These are phyloP conservation scores for Dissophora ornata DNA, from an alignment of 192 early-diverging fungal genomes.

Conservation along the genomic window DNA sequence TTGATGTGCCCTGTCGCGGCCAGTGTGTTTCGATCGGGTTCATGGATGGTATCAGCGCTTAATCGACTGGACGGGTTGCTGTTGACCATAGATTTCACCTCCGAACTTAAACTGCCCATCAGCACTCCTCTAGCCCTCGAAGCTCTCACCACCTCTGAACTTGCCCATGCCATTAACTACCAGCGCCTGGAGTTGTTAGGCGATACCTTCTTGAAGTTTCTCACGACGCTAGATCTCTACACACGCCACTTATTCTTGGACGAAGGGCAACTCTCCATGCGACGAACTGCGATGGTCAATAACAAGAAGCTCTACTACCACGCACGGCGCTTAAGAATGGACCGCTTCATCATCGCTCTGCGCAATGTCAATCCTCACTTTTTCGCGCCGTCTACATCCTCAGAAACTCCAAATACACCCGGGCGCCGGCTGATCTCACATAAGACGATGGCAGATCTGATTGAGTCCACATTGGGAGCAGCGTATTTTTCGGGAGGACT, in stretches of 20 bases:
- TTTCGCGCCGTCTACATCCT: not conserved
- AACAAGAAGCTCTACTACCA: constrained; percentile 74
- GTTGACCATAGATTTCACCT: constrained; percentile 53
- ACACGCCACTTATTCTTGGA: constrained; percentile 73
- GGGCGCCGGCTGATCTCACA: constrained; percentile 67
- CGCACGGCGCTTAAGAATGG: constrained; percentile 63
- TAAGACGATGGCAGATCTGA: constrained; percentile 86
- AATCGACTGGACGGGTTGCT: constrained; percentile 69
- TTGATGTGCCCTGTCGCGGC: constrained; percentile 41
- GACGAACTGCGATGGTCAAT: constrained; percentile 73
- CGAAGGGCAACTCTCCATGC: constrained; percentile 80
- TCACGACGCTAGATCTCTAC: constrained; percentile 77
- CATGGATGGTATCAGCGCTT: constrained; percentile 69
- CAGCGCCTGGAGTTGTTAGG: constrained; percentile 91
- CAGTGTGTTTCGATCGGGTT: constrained; percentile 51
- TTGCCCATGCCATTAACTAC: constrained; percentile 76
- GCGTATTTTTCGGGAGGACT: constrained; percentile 68
- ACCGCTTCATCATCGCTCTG: constrained; percentile 57
- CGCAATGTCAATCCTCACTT: constrained; percentile 7
- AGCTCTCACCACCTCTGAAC: constrained; percentile 78
- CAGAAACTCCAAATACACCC: constrained; percentile 56
- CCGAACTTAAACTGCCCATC: constrained; percentile 43
- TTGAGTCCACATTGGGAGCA: constrained; percentile 86
- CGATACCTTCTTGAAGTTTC: constrained; percentile 87
- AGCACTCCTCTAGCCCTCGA: constrained; percentile 58